Conservation (phyloP, 164 flowering plant species). For the Paratinospora sagittata region DNA sequence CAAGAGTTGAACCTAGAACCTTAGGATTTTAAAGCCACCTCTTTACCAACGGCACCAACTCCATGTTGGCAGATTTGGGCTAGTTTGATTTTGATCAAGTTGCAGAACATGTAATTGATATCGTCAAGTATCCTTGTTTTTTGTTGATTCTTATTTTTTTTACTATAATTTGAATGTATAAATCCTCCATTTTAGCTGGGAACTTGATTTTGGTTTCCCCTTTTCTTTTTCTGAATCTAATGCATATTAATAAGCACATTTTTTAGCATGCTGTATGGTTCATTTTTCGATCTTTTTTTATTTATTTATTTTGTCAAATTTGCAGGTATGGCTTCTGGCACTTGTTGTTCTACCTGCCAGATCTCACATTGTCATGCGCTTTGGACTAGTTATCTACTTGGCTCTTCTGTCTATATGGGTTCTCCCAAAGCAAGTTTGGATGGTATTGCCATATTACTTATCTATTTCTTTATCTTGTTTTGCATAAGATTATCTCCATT, state of each 20-base stretch:
- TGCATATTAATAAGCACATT: neutral
- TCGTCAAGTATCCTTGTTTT: neutral
- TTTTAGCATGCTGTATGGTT: neutral
- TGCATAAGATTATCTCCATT: too few relatives aligned
- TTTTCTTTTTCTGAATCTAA: too few relatives aligned
- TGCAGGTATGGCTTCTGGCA: conserved; percentile 89
- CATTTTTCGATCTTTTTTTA: neutral
- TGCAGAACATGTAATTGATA: neutral
- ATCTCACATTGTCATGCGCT: conserved; percentile 62
- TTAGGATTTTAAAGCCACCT: too few relatives aligned
- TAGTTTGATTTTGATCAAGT: neutral
- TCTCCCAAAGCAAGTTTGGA: conserved; percentile 77
- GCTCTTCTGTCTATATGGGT: conserved; percentile 61
- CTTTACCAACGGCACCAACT: too few relatives aligned
- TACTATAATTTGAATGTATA: neutral
- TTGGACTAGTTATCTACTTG: conserved; percentile 60
- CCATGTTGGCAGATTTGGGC: neutral
- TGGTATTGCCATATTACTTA: conserved; percentile 40
- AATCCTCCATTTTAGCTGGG: too few relatives aligned
- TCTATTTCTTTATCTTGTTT: too few relatives aligned
- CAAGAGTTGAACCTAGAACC: too few relatives aligned
- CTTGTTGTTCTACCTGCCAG: conserved; percentile 81
- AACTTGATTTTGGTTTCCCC: too few relatives aligned
- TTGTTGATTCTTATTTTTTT: neutral
- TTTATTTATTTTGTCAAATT: neutral